phyloP scores from a whole-genome alignment of 208 protist species.

The Phytomonas francai region DNA sequence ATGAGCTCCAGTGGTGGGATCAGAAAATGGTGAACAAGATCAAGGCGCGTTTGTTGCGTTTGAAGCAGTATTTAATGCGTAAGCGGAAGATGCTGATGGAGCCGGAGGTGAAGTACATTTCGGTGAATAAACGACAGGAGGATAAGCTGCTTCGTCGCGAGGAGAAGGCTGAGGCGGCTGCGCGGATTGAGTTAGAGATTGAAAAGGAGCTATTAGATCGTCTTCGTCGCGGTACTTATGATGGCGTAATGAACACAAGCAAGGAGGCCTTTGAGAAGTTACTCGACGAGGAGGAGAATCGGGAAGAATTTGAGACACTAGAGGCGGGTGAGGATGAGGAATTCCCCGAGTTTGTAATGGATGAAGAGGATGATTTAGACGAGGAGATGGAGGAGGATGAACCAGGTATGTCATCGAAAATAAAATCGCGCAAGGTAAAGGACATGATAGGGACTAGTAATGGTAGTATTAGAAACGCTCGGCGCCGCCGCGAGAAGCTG shows the following conservation, averaged over 20 bases:
- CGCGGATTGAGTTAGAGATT: conserved; percentile 95
- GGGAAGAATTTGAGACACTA: conserved; percentile 60
- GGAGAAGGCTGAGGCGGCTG: conserved; percentile 94
- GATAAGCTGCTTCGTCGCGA: conserved; percentile 92
- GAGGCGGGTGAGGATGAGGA: conserved; percentile 82
- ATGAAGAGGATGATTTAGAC: conserved; percentile 77
- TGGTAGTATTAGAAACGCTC: conserved; percentile 14
- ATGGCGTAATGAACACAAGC: conserved; percentile 88
- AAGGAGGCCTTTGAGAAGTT: conserved; percentile 83
- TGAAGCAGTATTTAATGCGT: conserved; percentile 97
- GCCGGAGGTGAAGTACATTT: conserved; percentile 92
- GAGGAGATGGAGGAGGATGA: conserved; percentile 33
- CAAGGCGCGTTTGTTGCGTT: conserved; percentile 96
- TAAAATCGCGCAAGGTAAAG: not conserved
- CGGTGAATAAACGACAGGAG: conserved; percentile 96
- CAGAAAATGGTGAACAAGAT: conserved; percentile 92
- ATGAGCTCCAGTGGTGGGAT: conserved; percentile 96
- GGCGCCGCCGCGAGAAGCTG: conserved; percentile 50
- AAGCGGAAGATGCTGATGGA: conserved; percentile 94
- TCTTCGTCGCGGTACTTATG: conserved; percentile 90
- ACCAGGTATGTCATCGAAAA: conserved; percentile 1
- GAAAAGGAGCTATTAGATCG: conserved; percentile 97
- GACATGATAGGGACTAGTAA: not conserved
- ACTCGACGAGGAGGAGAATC: conserved; percentile 83
- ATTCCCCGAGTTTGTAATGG: conserved; percentile 85